A percentile compares a stretch with the other conserved stretches of the same genome.
Conservation (phyloP, 1,284 basidiomycete species). For the Puccinia hordei region DNA sequence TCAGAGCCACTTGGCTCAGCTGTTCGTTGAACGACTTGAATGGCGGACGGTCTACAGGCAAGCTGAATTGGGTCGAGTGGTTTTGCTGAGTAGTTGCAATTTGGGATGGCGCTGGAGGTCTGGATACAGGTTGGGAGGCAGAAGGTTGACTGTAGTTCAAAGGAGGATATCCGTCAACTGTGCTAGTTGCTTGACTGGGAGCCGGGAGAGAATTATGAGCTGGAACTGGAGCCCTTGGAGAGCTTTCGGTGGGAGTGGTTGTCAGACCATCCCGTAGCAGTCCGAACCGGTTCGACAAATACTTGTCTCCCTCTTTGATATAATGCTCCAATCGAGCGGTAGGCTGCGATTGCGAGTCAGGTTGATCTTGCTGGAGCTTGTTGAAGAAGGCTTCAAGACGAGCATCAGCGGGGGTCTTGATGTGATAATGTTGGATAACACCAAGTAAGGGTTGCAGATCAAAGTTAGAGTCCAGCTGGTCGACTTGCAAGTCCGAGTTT, state of each 20-base stretch:
- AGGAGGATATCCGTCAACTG: background rate
- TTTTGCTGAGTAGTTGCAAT: background rate
- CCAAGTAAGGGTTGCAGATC: slow-evolving; percentile 31
- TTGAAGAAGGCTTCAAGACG: slow-evolving; percentile 5
- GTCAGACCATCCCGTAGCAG: slow-evolving; percentile 25
- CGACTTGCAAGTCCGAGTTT: background rate
- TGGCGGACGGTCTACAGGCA: slow-evolving; percentile 32
- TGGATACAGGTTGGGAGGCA: background rate
- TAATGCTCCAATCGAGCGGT: slow-evolving; percentile 32
- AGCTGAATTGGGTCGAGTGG: background rate
- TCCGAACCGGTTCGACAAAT: slow-evolving; percentile 45
- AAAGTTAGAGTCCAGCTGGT: slow-evolving; percentile 2
- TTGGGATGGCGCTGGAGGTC: too few species aligned
- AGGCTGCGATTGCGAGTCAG: background rate
- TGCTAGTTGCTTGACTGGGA: background rate
- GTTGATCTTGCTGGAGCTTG: slow-evolving; percentile 8
- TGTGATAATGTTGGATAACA: slow-evolving; percentile 10
- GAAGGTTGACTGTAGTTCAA: background rate
- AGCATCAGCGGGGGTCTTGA: slow-evolving; percentile 13
- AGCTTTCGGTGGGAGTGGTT: background rate
- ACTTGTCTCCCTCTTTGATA: slow-evolving; percentile 33
- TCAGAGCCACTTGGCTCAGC: slow-evolving; percentile 47
- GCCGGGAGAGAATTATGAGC: too few species aligned
- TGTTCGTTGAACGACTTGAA: slow-evolving; percentile 47
- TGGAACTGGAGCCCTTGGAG: background rate